Percentiles rank a stretch among this genome's conserved stretches.
Evolutionary conservation across 768 basidiomycete genomes (phyloP).

Genomic region (Pleurotus citrinopileatus): DNA sequence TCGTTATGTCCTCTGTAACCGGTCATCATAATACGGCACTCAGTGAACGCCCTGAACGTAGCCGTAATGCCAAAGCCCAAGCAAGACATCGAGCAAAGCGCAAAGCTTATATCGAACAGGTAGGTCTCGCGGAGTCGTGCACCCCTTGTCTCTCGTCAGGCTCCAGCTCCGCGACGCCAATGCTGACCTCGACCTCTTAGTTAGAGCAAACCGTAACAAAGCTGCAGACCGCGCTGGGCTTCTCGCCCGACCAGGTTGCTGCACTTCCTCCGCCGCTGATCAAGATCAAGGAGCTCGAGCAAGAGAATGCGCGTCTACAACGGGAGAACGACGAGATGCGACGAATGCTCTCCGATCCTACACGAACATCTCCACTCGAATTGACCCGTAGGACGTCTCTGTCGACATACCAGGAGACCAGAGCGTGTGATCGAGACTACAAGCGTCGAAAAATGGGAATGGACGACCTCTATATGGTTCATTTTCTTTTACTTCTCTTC

Average conservation of each 20-base stretch:
- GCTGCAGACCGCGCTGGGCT: conserved; percentile 71
- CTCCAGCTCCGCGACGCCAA: conserved; percentile 9
- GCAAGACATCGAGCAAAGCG: conserved; percentile 88
- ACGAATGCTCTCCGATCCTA: conserved; percentile 55
- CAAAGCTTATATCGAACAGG: conserved; percentile 92
- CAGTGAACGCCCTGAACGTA: conserved; percentile 73
- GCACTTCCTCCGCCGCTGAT: conserved; percentile 69
- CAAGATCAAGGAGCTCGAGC: conserved; percentile 80
- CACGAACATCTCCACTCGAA: conserved; percentile 34
- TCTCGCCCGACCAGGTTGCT: conserved; percentile 72
- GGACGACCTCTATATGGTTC: conserved; percentile 56
- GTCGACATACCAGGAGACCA: conserved; percentile 45
- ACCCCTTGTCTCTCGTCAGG: conserved; percentile 1
- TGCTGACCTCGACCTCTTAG: conserved; percentile 32
- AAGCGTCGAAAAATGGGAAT: conserved; percentile 58
- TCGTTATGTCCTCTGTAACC: conserved; percentile 55
- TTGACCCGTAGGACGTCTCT: conserved; percentile 44
- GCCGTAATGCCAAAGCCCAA: conserved; percentile 86
- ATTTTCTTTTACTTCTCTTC: conserved; percentile 9
- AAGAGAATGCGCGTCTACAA: conserved; percentile 69
- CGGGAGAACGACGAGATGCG: conserved; percentile 75
- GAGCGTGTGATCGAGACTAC: conserved; percentile 53
- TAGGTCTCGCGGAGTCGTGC: conserved; percentile 25
- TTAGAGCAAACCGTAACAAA: conserved; percentile 85
- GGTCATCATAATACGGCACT: conserved; percentile 39